Percentiles rank a stretch among this genome's conserved stretches.
phyloP scores from a whole-genome alignment of 495 filamentous ascomycete species.

The Usnea hakonensis region DNA sequence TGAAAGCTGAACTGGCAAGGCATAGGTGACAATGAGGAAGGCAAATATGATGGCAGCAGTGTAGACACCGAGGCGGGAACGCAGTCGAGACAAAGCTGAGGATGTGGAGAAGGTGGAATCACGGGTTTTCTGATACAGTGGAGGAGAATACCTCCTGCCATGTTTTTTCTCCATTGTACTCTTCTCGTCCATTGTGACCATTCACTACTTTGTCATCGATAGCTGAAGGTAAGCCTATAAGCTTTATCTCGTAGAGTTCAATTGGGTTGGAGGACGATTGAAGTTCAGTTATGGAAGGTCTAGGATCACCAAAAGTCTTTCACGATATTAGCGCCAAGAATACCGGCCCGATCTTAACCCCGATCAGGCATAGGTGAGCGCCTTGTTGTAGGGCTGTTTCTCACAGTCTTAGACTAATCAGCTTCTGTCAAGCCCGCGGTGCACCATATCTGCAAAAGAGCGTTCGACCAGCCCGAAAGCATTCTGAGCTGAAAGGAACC shows the following conservation, averaged over 20 bases:
- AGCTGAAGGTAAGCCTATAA: background rate
- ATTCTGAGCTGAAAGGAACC: background rate
- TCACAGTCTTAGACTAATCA: too few species aligned
- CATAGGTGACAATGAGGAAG: constrained; percentile 15
- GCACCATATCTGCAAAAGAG: background rate
- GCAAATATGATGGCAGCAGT: constrained; percentile 1
- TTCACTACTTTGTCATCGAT: background rate
- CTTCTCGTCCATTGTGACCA: constrained; percentile 15
- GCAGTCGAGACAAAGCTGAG: background rate
- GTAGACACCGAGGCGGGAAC: constrained; percentile 5
- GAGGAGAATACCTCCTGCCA: constrained; percentile 2
- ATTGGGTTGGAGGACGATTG: too few species aligned
- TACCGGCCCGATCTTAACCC: too few species aligned
- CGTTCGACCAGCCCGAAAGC: background rate
- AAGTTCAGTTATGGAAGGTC: too few species aligned
- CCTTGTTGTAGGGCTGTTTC: too few species aligned
- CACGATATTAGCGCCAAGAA: too few species aligned
- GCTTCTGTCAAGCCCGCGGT: background rate
- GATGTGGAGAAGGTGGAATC: background rate
- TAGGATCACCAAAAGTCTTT: too few species aligned
- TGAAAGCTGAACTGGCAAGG: background rate
- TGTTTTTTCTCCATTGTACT: constrained; percentile 3
- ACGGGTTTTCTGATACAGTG: background rate
- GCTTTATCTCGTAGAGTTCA: too few species aligned
- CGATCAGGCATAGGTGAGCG: too few species aligned